Conservation (phyloP, 2,329 filamentous ascomycete species). For the Nemania sp. region DNA sequence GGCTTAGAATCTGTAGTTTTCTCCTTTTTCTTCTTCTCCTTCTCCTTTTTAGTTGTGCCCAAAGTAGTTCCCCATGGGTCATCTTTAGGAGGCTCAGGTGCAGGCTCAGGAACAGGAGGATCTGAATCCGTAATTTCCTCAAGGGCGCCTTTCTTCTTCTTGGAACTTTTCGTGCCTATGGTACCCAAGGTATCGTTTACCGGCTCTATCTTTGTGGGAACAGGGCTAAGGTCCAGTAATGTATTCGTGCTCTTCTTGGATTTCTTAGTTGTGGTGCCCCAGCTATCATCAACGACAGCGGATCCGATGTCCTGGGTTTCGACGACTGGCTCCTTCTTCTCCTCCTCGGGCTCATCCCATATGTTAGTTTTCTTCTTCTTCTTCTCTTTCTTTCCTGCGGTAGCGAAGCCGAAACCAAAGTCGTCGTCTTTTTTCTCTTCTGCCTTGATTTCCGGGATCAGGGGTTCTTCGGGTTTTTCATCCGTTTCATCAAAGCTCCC, state of each 20-base stretch:
- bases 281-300: conserved; percentile 36
- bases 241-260: conserved; percentile 45
- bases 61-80: conserved; percentile 20
- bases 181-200: conserved; percentile 42
- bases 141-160: conserved; percentile 39
- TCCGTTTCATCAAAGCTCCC: conserved; percentile 48
- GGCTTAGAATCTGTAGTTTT: conserved; percentile 34
- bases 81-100: conserved; percentile 23
- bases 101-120: conserved; percentile 19
- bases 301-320: conserved; percentile 34
- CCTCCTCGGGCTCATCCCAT: conserved; percentile 44
- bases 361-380: conserved; percentile 48
- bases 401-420: conserved; percentile 35
- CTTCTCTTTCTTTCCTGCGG: conserved; percentile 36
- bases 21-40: conserved; percentile 49
- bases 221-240: conserved; percentile 18
- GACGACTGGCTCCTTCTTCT: conserved; percentile 38
- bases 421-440: conserved; percentile 40
- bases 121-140: conserved; percentile 30
- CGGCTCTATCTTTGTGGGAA: conserved; percentile 23
- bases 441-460: conserved; percentile 30
- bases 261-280: conserved; percentile 40
- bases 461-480: conserved; percentile 41
- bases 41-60: conserved; percentile 23
- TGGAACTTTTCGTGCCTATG: conserved; percentile 35